phyloP scores from a whole-genome alignment of 345 rosid genomes.

The Carallia brachiata region DNA sequence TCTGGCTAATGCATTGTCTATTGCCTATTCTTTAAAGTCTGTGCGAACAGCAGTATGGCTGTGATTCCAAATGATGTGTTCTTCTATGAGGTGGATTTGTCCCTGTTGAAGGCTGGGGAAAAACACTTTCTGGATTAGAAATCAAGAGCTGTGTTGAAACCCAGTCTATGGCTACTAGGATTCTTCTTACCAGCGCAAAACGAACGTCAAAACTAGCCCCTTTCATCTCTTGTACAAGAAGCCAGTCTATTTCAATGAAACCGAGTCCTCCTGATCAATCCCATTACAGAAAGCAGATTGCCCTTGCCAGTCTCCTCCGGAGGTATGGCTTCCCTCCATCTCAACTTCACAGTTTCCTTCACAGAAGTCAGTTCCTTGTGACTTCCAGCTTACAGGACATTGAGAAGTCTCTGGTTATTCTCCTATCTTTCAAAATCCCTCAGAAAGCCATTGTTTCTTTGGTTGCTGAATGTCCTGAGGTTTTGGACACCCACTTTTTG shows the following conservation, averaged over 20 bases:
- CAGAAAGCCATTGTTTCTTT: constrained; percentile 47
- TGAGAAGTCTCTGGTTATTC: constrained; percentile 53
- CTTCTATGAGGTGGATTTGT: too few relatives aligned
- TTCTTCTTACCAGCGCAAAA: too few relatives aligned
- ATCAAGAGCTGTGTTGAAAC: too few relatives aligned
- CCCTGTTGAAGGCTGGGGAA: too few relatives aligned
- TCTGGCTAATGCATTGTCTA: too few relatives aligned
- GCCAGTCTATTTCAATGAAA: constrained; percentile 20
- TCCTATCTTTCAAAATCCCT: constrained; percentile 54
- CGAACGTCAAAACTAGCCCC: too few relatives aligned
- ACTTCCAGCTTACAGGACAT: constrained; percentile 43
- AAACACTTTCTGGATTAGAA: too few relatives aligned
- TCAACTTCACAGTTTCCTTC: constrained; percentile 45
- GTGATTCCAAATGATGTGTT: too few relatives aligned
- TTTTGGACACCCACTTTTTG: constrained; percentile 57
- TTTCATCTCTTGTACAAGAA: not conserved
- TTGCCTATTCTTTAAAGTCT: too few relatives aligned
- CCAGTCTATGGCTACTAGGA: too few relatives aligned
- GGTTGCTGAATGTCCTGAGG: constrained; percentile 58
- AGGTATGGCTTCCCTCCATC: constrained; percentile 69
- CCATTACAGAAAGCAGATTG: constrained; percentile 40
- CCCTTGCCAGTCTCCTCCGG: constrained; percentile 59
- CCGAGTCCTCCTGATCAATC: constrained; percentile 26
- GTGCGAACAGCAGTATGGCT: too few relatives aligned
- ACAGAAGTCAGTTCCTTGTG: constrained; percentile 37